phyloP scores from a whole-genome alignment of 768 basidiomycete genomes.

The Xerocomus spinulosus region DNA sequence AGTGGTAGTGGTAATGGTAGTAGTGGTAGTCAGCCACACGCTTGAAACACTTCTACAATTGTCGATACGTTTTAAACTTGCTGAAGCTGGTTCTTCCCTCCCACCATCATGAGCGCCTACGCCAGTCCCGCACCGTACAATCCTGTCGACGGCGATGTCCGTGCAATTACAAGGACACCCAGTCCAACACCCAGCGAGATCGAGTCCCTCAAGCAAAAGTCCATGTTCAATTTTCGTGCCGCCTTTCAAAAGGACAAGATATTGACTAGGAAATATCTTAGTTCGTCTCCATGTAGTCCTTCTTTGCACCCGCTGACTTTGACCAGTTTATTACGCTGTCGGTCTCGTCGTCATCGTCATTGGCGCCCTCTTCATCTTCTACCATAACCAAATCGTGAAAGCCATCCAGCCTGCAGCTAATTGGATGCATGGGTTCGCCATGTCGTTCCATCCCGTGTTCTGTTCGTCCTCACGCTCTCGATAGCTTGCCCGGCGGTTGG shows the following conservation, averaged over 20 bases:
- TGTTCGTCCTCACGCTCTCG: not conserved
- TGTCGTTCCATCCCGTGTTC: not conserved
- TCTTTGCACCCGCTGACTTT: not conserved
- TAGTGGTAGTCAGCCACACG: conserved; percentile 1
- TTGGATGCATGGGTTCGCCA: conserved; percentile 40
- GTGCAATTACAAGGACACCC: conserved; percentile 41
- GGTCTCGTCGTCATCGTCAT: conserved; percentile 44
- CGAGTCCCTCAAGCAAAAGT: conserved; percentile 37
- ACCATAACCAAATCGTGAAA: conserved; percentile 55
- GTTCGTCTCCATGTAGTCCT: conserved; percentile 36
- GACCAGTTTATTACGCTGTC: conserved; percentile 46
- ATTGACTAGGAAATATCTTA: conserved; percentile 52
- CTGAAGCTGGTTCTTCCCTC: conserved; percentile 5
- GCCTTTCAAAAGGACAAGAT: conserved; percentile 46
- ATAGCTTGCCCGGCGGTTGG: conserved; percentile 58
- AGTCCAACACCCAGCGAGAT: conserved; percentile 63
- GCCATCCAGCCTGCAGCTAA: conserved; percentile 44
- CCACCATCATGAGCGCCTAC: conserved; percentile 18
- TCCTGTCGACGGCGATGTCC: conserved; percentile 14
- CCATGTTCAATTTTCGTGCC: conserved; percentile 44
- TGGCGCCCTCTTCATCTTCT: conserved; percentile 52
- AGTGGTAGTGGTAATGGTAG: too few relatives aligned
- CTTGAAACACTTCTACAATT: not conserved
- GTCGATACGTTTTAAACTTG: not conserved
- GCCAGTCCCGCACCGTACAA: conserved; percentile 7